A percentile compares a stretch with the other conserved stretches of the same genome.
These are phyloP conservation scores for Auriscalpium vulgare DNA, from an alignment of 768 basidiomycete genomes.

Conservation along the genomic window DNA sequence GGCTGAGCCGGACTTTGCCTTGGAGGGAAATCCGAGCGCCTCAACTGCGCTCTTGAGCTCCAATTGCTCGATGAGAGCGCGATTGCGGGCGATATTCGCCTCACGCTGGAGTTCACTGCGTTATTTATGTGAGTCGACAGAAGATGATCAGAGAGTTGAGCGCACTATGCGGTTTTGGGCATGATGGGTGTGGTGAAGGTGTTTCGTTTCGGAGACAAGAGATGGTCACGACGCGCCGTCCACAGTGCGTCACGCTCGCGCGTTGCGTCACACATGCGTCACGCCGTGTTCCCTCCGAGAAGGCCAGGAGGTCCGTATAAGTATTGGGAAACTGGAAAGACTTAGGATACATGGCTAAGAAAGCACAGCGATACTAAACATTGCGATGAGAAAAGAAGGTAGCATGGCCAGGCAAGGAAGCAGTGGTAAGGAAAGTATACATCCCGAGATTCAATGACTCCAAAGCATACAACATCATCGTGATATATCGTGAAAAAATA, in stretches of 20 bases:
- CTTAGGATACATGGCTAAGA: neutral
- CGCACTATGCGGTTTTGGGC: conserved; percentile 16
- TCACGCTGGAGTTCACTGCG: conserved; percentile 63
- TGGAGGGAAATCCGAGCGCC: conserved; percentile 36
- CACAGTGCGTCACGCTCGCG: neutral
- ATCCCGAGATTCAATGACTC: too few species aligned
- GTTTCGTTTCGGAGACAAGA: neutral
- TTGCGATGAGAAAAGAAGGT: neutral
- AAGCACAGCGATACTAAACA: neutral
- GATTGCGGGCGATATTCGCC: conserved; percentile 77
- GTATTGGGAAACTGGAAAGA: neutral
- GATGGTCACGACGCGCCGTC: neutral
- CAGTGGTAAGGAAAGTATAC: neutral
- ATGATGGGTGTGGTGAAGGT: neutral
- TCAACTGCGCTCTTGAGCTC: conserved; percentile 52
- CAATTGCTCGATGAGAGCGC: conserved; percentile 62
- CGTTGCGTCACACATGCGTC: conserved; percentile 2
- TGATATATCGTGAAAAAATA: neutral
- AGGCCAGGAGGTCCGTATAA: neutral
- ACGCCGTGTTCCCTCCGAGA: neutral
- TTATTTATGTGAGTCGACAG: neutral
- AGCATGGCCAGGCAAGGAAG: conserved; percentile 1
- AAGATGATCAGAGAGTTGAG: neutral
- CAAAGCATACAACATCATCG: neutral
- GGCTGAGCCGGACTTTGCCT: conserved; percentile 19